phyloP scores from a whole-genome alignment of 78 protist species.

The Trichosphaerium sp. region DNA sequence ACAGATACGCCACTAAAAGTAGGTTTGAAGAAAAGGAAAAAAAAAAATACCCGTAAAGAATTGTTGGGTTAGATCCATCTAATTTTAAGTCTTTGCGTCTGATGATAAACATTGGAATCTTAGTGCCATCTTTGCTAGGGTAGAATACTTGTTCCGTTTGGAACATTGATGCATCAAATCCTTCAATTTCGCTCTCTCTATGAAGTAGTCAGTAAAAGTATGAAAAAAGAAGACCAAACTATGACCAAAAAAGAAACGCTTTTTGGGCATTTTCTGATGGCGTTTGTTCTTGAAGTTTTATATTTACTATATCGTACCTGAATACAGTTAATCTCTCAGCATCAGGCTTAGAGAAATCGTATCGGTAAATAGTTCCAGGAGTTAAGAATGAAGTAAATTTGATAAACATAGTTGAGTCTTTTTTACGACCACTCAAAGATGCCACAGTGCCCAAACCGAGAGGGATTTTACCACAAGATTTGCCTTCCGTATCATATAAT shows the following conservation, averaged over 20 bases:
- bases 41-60: slow-evolving; percentile 59
- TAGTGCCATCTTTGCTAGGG: slow-evolving; percentile 70
- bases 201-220: background rate
- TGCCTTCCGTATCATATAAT: slow-evolving; percentile 42
- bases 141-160: slow-evolving; percentile 65
- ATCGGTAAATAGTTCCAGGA: slow-evolving; percentile 49
- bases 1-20: background rate
- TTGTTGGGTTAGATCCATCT: slow-evolving; percentile 28
- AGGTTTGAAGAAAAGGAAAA: no score
- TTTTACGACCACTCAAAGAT: background rate
- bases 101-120: slow-evolving; percentile 84
- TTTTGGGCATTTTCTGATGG: no score
- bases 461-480: background rate
- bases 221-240: no score
- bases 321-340: slow-evolving; percentile 3
- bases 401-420: background rate
- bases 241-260: no score
- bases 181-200: background rate
- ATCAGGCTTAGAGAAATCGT: slow-evolving; percentile 5
- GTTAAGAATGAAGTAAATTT: slow-evolving; percentile 32
- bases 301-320: background rate
- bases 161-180: slow-evolving; percentile 21
- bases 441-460: slow-evolving; percentile 27
- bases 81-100: background rate
- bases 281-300: background rate